Base-by-base conservation (phyloP, 176 grass and related monocot genomes). In the Panicum miliaceum region DNA sequence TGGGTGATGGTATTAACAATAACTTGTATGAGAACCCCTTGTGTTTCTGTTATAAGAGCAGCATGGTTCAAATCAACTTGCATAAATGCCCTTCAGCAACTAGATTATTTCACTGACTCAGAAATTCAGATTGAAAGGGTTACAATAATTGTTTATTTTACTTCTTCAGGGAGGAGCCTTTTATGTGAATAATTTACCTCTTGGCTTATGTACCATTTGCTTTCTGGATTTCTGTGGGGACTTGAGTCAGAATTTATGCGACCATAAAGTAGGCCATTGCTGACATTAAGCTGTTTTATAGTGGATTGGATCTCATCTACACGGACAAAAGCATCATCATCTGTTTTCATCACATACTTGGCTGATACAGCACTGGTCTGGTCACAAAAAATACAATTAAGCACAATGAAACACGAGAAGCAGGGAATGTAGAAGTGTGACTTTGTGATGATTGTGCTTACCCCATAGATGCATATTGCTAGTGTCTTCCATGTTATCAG, bases 321-420 rank as follows among this genome's bases (percentile, higher is more conserved):
- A 65, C 96, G 96, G n/a, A 98, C 91, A 84, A 98, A 98, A 81
- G 96, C 87, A 89, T 98, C 96, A 81, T 98, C 96, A 37, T 98
- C 93, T 92, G 96, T 98, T 82, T 98, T 98, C 96, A 98, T 95
- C 54, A 95, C 80, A 71, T 93, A 93, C 73, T 91, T 93, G 32
- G 93, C 93, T 37, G 91, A 90, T 84, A 94, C 77, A 65, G 69
- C 68, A 85, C 75, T 79, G n/a, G 89, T 95, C 91, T 98, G 91
- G 11, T 79, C 54, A 45, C 40, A 75, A 0, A 77, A 16, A 71
- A 58, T 38, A 61, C 16, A 63, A 41, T 54, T 15, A 73, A 89
- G 37, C 42, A 43, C 53, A 8, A 68, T 72, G n/a, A 82, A 84
- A 71, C 18, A 76, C 34, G 71, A 41, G 27, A 52, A 85, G 83